These are phyloP conservation scores for Melianthus villosus DNA, from an alignment of 441 rosid genomes.

Conservation along the genomic window DNA sequence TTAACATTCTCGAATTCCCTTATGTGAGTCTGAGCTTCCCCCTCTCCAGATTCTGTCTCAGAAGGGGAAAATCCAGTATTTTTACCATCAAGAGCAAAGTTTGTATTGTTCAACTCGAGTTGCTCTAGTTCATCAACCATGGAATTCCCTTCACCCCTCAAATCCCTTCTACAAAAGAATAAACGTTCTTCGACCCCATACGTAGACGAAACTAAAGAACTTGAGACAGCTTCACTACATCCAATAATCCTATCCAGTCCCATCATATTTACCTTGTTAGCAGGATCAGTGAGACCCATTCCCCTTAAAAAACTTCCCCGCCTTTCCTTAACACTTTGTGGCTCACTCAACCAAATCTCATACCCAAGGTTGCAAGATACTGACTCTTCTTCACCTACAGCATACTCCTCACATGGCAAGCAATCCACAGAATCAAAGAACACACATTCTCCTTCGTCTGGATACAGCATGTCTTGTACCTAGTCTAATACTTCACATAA, in stretches of 20 bases:
- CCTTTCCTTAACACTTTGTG: constrained; percentile 50
- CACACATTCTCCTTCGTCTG: constrained; percentile 27
- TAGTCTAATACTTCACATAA: constrained; percentile 17
- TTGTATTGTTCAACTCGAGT: too few species aligned
- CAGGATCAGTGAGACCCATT: constrained; percentile 30
- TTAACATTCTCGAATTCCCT: constrained; percentile 12
- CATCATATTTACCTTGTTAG: constrained; percentile 3
- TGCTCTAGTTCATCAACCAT: constrained; percentile 23
- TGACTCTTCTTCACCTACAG: constrained; percentile 9
- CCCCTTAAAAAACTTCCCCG: constrained; percentile 31
- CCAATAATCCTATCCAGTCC: constrained; percentile 27
- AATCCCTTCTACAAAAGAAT: constrained; percentile 24
- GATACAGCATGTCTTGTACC: constrained; percentile 38
- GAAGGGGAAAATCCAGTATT: constrained; percentile 6
- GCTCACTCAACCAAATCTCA: constrained; percentile 49
- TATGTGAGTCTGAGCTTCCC: constrained; percentile 8
- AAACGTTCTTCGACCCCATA: constrained; percentile 12
- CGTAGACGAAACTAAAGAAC: constrained; percentile 13
- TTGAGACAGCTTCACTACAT: constrained; percentile 28
- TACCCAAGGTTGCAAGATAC: constrained; percentile 15
- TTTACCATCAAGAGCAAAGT: constrained; percentile 9
- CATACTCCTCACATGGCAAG: constrained; percentile 20
- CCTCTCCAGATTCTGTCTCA: constrained; percentile 8
- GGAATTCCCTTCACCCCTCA: constrained; percentile 17
- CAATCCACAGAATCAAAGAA: constrained; percentile 56